Conservation (phyloP, 371 early-diverging fungal genomes). For the Mortierella sp. region DNA sequence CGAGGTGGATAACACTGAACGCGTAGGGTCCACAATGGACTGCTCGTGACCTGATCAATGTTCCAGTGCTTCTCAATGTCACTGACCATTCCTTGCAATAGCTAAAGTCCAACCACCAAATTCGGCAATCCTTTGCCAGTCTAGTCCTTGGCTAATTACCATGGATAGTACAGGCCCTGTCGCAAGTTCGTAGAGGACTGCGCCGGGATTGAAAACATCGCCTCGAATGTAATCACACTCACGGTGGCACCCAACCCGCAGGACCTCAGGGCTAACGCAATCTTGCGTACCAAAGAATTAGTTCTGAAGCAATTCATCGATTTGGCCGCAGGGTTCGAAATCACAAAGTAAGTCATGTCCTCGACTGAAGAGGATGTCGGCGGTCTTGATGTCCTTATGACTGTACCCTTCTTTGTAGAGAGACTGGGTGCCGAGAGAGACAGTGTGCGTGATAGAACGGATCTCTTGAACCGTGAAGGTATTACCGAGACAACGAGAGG, state of each 20-base stretch:
- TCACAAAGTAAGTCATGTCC: conserved; percentile 39
- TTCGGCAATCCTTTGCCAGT: conserved; percentile 37
- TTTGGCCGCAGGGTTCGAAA: conserved; percentile 48
- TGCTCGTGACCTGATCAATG: conserved; percentile 35
- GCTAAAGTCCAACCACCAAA: conserved; percentile 42
- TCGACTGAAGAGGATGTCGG: conserved; percentile 38
- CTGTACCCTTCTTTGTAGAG: conserved; percentile 46
- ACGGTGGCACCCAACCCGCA: conserved; percentile 35
- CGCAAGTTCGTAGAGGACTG: conserved; percentile 49
- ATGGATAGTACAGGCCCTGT: conserved; percentile 43
- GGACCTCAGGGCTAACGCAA: conserved; percentile 44
- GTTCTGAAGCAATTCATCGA: conserved; percentile 33
- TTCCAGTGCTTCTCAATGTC: conserved; percentile 45
- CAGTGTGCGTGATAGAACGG: conserved; percentile 38
- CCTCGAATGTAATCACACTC: conserved; percentile 40
- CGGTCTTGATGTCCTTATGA: conserved; percentile 57
- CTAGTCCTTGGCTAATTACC: conserved; percentile 39
- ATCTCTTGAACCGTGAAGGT: conserved; percentile 40
- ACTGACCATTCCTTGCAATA: conserved; percentile 47
- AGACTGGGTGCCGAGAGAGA: conserved; percentile 24
- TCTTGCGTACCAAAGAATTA: conserved; percentile 56
- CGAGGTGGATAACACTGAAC: too few species aligned
- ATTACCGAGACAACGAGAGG: conserved; percentile 21
- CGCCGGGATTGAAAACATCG: conserved; percentile 47
- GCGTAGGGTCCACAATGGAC: conserved; percentile 33